Percentiles rank a stretch among this genome's conserved stretches.
Conservation (phyloP, 306 rosid species). For the Quercus cerris region DNA sequence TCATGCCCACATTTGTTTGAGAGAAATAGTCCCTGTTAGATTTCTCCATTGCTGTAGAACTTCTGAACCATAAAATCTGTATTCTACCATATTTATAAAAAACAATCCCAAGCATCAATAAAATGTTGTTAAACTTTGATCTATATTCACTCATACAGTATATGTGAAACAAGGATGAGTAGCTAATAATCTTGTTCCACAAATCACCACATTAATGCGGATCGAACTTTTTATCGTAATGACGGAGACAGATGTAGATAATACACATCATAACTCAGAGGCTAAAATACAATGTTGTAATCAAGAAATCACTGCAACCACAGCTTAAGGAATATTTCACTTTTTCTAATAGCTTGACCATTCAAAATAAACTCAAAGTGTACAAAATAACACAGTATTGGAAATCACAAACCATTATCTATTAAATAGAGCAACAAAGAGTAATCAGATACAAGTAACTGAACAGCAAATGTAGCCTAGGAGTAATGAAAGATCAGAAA, state of each 20-base stretch:
- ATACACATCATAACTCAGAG: conserved; percentile 9
- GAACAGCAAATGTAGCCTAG: neutral
- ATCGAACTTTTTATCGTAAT: neutral
- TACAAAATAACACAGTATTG: neutral
- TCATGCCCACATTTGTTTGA: neutral
- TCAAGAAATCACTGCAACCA: neutral
- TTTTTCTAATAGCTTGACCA: neutral
- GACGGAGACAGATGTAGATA: neutral
- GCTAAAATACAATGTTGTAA: neutral
- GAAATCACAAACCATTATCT: neutral
- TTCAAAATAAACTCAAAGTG: neutral
- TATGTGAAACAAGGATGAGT: conserved; percentile 5
- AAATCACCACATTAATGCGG: neutral
- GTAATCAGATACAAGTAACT: neutral
- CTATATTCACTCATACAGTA: neutral
- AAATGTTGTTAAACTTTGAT: neutral
- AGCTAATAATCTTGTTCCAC: neutral
- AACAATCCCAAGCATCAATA: neutral
- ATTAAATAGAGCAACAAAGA: neutral
- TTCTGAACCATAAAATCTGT: conserved; percentile 1
- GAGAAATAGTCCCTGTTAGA: conserved; percentile 1
- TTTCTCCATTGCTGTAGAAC: neutral
- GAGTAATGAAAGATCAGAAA: neutral
- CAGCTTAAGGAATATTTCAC: neutral
- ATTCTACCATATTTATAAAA: neutral